Base-by-base conservation (phyloP, 768 basidiomycete species). In the Podaxis sp. region DNA sequence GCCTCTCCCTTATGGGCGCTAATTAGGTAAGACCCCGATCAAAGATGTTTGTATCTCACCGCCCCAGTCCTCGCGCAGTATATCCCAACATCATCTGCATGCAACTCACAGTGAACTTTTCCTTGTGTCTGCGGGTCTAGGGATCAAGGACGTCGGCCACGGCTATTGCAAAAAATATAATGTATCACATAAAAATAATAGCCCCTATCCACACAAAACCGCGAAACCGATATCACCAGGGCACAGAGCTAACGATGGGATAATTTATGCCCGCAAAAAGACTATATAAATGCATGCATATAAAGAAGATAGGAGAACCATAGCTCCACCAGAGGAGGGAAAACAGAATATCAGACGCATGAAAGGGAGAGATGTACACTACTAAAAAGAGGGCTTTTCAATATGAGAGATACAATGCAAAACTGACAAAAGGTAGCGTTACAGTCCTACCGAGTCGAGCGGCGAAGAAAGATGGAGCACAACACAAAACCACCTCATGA, bases 101-200 rank as follows among this genome's bases (percentile, higher is more conserved):
- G 6, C 17, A 17, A 17, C 15, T 17, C 19, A 43, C 19, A 9
- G 43, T 7, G 3, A 17, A n/a, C n/a, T 7, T 33, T 33, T 33
- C 29, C 9, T 33, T 33, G 29, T 17, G 40, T 13, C 40, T 7
- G 19, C 43, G 15, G n/a, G 43, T 17, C 6, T 19, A n/a, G 7
- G 43, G 43, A 19, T 22, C 37, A 15, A n/a, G 55, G 37, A 38
- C 12, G 25, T 24, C 22, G 25, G n/a, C 27, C 40, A 47, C 4
- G 37, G 51, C n/a, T 24, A 37, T 22, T 11, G 22, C 25, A 50
- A 13, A 27, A 27, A 37, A 24, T 51, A 59, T 59, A 55, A 41
- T 55, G 37, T 61, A 62, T 62, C 33, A 51, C 54, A 62, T 62
- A 55, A 62, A 43, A 43, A 53, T 53, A 43, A 55, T 62, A 62